phyloP scores from a whole-genome alignment of 306 rosid species.

The Ochetophila trinervis region DNA sequence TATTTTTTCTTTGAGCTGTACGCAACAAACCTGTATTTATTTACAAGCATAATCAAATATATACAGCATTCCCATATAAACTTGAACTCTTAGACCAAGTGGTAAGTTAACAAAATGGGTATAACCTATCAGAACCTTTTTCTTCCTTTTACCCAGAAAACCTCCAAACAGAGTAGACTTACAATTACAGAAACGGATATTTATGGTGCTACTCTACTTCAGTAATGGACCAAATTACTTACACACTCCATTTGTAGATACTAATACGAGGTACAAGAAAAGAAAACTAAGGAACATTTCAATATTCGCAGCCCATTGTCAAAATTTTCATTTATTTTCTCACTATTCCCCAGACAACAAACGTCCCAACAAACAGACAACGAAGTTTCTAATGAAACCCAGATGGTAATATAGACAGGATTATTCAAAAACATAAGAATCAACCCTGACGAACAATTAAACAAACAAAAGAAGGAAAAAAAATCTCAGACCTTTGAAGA shows the following conservation, averaged over 20 bases:
- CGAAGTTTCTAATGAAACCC: constrained; percentile 1
- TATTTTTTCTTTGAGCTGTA: neutral
- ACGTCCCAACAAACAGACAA: neutral
- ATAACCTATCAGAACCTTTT: neutral
- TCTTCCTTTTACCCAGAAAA: neutral
- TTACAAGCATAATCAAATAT: neutral
- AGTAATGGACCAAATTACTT: neutral
- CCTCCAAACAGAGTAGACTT: neutral
- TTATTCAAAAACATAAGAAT: neutral
- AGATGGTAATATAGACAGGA: constrained; percentile 1
- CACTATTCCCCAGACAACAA: constrained; percentile 3
- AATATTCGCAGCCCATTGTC: constrained; percentile 11
- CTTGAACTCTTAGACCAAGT: neutral
- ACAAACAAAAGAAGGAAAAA: neutral
- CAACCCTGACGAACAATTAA: neutral
- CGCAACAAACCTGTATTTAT: neutral
- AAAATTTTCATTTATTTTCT: constrained; percentile 9
- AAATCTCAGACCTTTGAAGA: constrained; percentile 54
- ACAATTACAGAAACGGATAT: neutral
- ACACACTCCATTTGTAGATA: neutral
- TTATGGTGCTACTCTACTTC: neutral
- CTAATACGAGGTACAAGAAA: neutral
- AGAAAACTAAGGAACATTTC: neutral
- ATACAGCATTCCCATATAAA: neutral
- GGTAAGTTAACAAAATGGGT: neutral